Evolutionary conservation across 345 rosid species (phyloP), one percentile per base, ranked within the genome.

Genomic region (Hibiscus syriacus): DNA sequence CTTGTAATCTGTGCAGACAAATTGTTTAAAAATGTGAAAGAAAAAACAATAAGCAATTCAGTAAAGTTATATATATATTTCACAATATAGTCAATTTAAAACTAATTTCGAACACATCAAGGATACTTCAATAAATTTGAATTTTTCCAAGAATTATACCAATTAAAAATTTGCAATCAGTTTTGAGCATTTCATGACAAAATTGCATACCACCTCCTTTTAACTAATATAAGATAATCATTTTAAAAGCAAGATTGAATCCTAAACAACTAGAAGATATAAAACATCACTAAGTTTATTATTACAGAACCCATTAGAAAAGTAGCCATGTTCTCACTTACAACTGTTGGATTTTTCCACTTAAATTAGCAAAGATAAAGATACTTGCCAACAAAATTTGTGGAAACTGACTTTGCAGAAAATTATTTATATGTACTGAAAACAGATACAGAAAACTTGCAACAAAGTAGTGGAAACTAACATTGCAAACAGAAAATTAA

Each of bases 1-100:
- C 22, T 45, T 45, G 67, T 64, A 64, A 64, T 64, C 70, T 67
- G 61, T 30, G 57, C 57, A 48, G 29, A 12, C n/a, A 65, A 65
- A 48, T 65, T n/a, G 22, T 27, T 48, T n/a, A 30, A 20, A 49
- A 19, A 20, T n/a, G 29, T 19, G 57, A 49, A 13, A n/a, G n/a
- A n/a, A 27, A 65, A 29, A n/a, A 9, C n/a, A 65, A n/a, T n/a
- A n/a, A 49, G 19, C 29, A 65, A 5, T 29, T n/a, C 57, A 45
- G 25, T 48, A 30, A n/a, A 49, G 25, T 64, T 16, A 27, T 64
- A 14, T n/a, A n/a, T n/a, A n/a, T 16, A 4, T 29, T 45, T 10
- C n/a, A 26, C 10, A 34, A 41, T 23, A 39, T 22, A 22, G 29
- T 22, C 22, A 61, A 38, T 38, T 41, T 63, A 34, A 41, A 36